Base-by-base conservation (phyloP, 1,284 basidiomycete species). In the Malassezia arunalokei region DNA sequence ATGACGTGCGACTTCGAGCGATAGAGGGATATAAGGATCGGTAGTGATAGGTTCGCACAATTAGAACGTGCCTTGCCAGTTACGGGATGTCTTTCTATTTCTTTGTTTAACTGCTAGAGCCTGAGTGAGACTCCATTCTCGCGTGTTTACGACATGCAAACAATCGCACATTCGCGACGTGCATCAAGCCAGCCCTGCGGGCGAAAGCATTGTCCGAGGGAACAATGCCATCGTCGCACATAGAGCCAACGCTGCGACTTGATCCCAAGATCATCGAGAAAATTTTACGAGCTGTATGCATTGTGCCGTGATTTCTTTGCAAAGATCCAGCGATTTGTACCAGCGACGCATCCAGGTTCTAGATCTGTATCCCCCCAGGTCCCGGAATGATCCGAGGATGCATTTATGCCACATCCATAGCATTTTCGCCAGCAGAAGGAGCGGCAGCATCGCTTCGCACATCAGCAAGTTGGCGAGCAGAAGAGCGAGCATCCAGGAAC, bases 401-500 rank as follows among this genome's bases (percentile, higher is more conserved):
- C 20, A 35, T 20, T 28, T 48, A 55, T 24, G 43, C 48, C 9
- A 55, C 48, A 32, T 54, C 52, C 52, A 54, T 54, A 6, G 47
- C 35, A 27, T 39, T 47, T 12, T 47, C 17, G 20, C 30, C 27
- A 35, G 29, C 38, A 7, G 38, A 27, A 4, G 49, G 31, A 24
- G 20, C 17, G 50, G 43, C 8, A 29, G 14, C 4, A 3, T 9
- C 44, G 29, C 41, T 43, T n/a, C 29, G 24, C 9, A 35, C 42
- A 24, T 11, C 8, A 29, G 37, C 31, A 24, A 46, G 20, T 28
- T 46, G 27, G n/a, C 48, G 47, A 17, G 65, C 66, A 8, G 64
- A 66, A 29, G 60, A 60, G 66, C 90, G 91, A 6, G 91, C 89
- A 73, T 96, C 91, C 63, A 95, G 77, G 79, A 98, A 98, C 20